Base-by-base conservation (phyloP, 768 basidiomycete genomes). In the Roridomyces roridus region DNA sequence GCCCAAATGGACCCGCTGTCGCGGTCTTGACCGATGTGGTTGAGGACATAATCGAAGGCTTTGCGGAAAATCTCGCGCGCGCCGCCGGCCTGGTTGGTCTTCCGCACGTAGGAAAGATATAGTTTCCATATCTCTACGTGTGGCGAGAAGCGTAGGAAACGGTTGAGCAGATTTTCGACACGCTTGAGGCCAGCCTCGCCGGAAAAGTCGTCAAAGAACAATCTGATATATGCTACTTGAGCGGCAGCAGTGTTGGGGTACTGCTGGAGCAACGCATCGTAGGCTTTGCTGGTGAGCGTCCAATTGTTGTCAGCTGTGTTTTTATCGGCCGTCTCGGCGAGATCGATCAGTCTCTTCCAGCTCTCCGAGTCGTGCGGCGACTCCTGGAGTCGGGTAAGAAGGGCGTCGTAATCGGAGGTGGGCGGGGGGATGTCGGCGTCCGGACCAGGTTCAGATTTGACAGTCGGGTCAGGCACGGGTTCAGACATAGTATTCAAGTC, bases 161-260 rank as follows among this genome's bases (percentile, higher is more conserved):
- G 84, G 66, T 88, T 91, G 79, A 98, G 98, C n/a, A 98, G 74
- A 9, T 83, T 82, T 74, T 96, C 94, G 18, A 92, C 95, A 11
- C 31, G 10, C 15, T 34, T 34, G 31, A 34, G 65, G 85, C 84
- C 55, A 18, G 92, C 95, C 65, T 86, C 85, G 54, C 81, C 79
- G 72, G 91, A 91, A 39, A 83, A 81, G 70, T 85, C 77, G 59
- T 82, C 75, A 73, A 91, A 67, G 67, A 88, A 91, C 63, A 93
- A 91, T 48, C 82, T 85, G 69, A 94, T 82, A 68, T 94, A 94
- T 20, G 87, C 85, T 63, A 93, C 89, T 76, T 95, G 93, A 0
- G 91, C 90, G 10, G 88, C 83, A 76, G 98, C 95, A 65, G 91
- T 94, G 72, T 96, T 96, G 18, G 96, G 96, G 71, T 92, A 96